Evolutionary conservation across 768 basidiomycete genomes (phyloP).

Genomic region (Mycena polygramma): DNA sequence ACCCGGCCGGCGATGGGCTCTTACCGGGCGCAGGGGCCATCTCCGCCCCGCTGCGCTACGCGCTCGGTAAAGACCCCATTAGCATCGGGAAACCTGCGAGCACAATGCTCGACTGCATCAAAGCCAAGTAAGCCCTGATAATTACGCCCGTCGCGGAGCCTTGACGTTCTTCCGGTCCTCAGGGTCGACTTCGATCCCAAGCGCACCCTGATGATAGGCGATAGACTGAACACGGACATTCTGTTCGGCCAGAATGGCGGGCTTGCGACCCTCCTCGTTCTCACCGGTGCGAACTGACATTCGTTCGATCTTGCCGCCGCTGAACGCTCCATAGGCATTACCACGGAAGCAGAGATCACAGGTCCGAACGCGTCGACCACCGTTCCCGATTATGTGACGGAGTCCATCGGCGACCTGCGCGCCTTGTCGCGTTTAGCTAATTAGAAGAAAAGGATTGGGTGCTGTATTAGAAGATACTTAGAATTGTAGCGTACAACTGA

Average conservation of each 20-base stretch:
- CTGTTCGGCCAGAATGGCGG: conserved; percentile 91
- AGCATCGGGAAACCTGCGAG: conserved; percentile 33
- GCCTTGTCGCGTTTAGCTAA: conserved; percentile 41
- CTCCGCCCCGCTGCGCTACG: conserved; percentile 84
- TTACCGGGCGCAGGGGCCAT: conserved; percentile 91
- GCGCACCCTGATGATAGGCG: conserved; percentile 95
- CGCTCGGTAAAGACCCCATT: conserved; percentile 60
- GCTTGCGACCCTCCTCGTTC: conserved; percentile 87
- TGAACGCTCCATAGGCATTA: conserved; percentile 69
- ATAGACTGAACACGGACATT: conserved; percentile 96
- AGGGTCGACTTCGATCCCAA: conserved; percentile 91
- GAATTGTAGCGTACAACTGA: background rate
- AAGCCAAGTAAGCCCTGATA: conserved; percentile 60
- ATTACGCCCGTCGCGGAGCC: conserved; percentile 1
- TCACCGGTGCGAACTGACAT: conserved; percentile 75
- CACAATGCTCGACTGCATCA: conserved; percentile 79
- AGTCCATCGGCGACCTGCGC: conserved; percentile 86
- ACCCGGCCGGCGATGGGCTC: conserved; percentile 76
- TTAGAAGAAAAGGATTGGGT: conserved; percentile 35
- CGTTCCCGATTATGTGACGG: conserved; percentile 85
- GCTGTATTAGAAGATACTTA: conserved; percentile 8
- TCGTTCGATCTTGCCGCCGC: conserved; percentile 6
- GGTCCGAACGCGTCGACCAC: conserved; percentile 78
- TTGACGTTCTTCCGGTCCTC: conserved; percentile 11
- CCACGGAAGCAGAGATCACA: conserved; percentile 78